phyloP scores from a whole-genome alignment of 352 stramenopile genomes.

The Phytophthora foliorum region DNA sequence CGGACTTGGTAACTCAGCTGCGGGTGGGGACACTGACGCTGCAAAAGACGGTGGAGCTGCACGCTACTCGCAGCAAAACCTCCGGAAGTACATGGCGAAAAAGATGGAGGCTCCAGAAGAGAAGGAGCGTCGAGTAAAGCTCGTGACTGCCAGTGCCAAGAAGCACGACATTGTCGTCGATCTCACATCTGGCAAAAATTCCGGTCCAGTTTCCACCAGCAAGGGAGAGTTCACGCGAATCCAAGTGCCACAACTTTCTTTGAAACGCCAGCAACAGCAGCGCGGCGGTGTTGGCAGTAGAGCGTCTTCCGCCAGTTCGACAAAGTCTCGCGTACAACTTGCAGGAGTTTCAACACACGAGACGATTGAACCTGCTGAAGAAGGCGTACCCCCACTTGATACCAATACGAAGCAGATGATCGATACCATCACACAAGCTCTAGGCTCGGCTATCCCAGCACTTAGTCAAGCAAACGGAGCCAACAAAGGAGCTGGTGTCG shows the following conservation, averaged over 20 bases:
- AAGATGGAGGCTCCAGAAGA: constrained; percentile 82
- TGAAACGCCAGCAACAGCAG: constrained; percentile 37
- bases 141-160: constrained; percentile 64
- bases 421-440: constrained; percentile 76
- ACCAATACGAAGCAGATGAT: constrained; percentile 75
- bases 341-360: constrained; percentile 8
- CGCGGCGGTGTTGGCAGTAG: constrained; percentile 12
- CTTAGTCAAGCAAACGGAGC: constrained; percentile 32
- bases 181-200: constrained; percentile 21
- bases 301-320: constrained; percentile 32
- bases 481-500: constrained; percentile 36
- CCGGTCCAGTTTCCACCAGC: neutral
- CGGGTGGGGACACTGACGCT: constrained; percentile 17
- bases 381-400: constrained; percentile 34
- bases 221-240: constrained; percentile 58
- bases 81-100: constrained; percentile 90
- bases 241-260: constrained; percentile 62
- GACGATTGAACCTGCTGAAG: neutral
- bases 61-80: constrained; percentile 70
- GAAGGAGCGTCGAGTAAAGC: constrained; percentile 62
- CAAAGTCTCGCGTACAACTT: constrained; percentile 29
- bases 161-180: constrained; percentile 70
- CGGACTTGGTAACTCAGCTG: constrained; percentile 38
- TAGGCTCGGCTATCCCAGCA: constrained; percentile 58
- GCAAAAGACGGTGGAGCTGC: constrained; percentile 43